A percentile compares a stretch with the other conserved stretches of the same genome.
Evolutionary conservation across 2,329 filamentous ascomycete species (phyloP).

Genomic region (Falciphora oryzae): DNA sequence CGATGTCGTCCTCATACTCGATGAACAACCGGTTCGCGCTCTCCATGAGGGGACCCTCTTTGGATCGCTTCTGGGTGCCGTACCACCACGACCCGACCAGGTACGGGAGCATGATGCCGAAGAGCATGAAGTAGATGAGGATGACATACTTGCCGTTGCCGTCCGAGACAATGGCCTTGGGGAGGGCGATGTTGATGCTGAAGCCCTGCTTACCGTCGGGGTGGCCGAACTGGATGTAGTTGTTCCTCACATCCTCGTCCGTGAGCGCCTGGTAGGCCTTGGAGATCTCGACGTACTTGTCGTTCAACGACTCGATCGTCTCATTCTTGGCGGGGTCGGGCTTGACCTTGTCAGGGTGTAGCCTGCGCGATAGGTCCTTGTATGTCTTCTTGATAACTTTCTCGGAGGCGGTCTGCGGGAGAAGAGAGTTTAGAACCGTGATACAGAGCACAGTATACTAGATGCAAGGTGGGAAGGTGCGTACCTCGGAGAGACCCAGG

Average conservation of each 20-base stretch:
- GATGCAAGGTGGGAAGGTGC: constrained; percentile 19
- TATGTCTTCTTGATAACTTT: constrained; percentile 91
- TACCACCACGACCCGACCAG: constrained; percentile 99
- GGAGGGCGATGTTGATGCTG: constrained; percentile 94
- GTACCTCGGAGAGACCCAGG: constrained; percentile 74
- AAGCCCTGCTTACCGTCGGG: constrained; percentile 98
- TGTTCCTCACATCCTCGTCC: constrained; percentile 94
- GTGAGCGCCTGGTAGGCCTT: constrained; percentile 98
- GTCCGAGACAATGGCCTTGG: constrained; percentile 85
- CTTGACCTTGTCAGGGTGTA: constrained; percentile 88
- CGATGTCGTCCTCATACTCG: constrained; percentile 81
- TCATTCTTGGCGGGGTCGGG: constrained; percentile 84
- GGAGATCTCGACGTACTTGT: constrained; percentile 87
- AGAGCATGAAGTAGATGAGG: constrained; percentile 77
- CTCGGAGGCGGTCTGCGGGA: constrained; percentile 65
- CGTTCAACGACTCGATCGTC: constrained; percentile 77
- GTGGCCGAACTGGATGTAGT: constrained; percentile 92
- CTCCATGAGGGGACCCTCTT: constrained; percentile 87
- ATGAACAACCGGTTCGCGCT: constrained; percentile 93
- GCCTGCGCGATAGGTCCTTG: constrained; percentile 76
- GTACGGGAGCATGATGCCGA: constrained; percentile 88
- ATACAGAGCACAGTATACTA: background rate
- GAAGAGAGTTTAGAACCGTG: background rate
- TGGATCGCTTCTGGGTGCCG: constrained; percentile 85
- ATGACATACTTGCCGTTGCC: constrained; percentile 95